Base-by-base conservation (phyloP, 768 basidiomycete species). In the Sporobolomyces pararoseus region DNA sequence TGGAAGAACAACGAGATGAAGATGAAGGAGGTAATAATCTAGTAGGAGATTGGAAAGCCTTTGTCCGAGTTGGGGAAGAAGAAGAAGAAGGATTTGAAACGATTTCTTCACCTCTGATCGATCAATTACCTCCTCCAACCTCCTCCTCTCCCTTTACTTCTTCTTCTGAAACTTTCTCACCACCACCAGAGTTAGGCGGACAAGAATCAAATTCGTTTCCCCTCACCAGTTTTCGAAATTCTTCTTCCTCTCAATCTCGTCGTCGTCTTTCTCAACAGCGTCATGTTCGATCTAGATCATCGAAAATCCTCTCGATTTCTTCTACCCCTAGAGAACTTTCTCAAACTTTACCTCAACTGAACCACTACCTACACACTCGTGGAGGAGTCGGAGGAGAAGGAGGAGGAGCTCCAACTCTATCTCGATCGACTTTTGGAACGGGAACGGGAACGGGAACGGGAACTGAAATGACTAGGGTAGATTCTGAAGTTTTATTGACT, bases 381-480 rank as follows among this genome's bases (percentile, higher is more conserved):
- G 17, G 25, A 9, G 39, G 27, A 4, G 35, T n/a, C n/a, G n/a
- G n/a, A n/a, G n/a, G n/a, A n/a, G n/a, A n/a, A n/a, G 17, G 25
- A 9, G 39, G 27, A 4, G 35, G 32, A 21, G 13, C 55, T 39
- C 13, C 25, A 13, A 12, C 46, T 47, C 21, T 21, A 6, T 23
- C 46, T 23, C 6, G 7, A 14, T 47, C 46, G 12, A 6, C 21
- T 23, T 21, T 31, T 21, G n/a, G 42, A 19, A 21, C 16, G 23
- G 44, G 32, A 31, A n/a, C n/a, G n/a, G n/a, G n/a, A n/a, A n/a
- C n/a, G n/a, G n/a, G n/a, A n/a, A n/a, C n/a, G n/a, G n/a, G n/a
- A n/a, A n/a, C n/a, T n/a, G n/a, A n/a, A n/a, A 55, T 65, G 64
- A 58, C 51, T 32, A 23, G 65, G 12, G 65, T 66, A 34, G 65